Base-by-base conservation (phyloP, 148 eudicot genomes). In the Polygonum maritimum region DNA sequence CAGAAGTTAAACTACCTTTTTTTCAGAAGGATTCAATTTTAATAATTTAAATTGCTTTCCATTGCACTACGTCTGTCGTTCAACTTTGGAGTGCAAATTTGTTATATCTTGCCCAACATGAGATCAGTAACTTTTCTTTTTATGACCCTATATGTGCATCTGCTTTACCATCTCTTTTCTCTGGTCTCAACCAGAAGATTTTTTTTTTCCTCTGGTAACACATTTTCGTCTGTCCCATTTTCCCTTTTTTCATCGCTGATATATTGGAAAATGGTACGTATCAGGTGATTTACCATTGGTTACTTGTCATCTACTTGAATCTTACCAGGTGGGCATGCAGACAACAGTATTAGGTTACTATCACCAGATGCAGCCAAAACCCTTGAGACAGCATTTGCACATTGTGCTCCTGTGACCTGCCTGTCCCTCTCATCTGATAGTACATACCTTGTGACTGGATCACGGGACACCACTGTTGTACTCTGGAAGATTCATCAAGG, bases 381-480 rank as follows among this genome's bases (percentile, higher is more conserved):
- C 60, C 86, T 96, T 47, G 99, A 96, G 85, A 85, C 87, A 81
- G 99, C 99, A 74, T 82, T 84, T 69, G 94, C 92, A 38, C 99
- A 96, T 79, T 92, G 85, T 83, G 99, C 97, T 76, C 99, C 98
- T n/a, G 98, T 96, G 63, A 92, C 98, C 58, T 96, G 98, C 80
- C 79, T 96, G 82, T 78, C 97, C 76, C 84, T 91, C 81, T 92
- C 98, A 60, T 83, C 94, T 15, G 91, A 88, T 80, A 83, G 91
- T 86, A 91, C 74, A 78, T 92, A 92, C 80, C 96, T 96, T 26
- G 94, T 96, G 78, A 89, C 94, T 48, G 99, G 99, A 76, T 92
- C 99, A 52, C 85, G 89, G 33, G 99, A 96, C 75, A 79, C 98
- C 47, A 92, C 98, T 15, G 84, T 85, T 54, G 76, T 96, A 47